Percentiles rank a stretch among this genome's conserved stretches.
Evolutionary conservation across 2,329 filamentous ascomycete species (phyloP).

Genomic region (Ophiocordyceps sinensis): DNA sequence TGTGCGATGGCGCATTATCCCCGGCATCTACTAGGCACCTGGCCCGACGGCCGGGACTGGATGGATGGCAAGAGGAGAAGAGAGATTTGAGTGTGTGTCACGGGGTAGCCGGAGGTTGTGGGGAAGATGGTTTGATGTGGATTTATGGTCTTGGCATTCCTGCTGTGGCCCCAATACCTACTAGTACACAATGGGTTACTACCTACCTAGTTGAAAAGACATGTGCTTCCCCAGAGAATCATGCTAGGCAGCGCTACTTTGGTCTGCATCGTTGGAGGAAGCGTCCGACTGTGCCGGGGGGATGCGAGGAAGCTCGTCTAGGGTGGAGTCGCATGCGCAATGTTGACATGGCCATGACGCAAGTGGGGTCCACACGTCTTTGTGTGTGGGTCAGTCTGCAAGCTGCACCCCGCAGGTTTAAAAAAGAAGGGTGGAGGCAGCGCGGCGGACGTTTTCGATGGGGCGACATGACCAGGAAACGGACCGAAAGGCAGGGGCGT

Average conservation of each 20-base stretch:
- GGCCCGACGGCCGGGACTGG: background rate
- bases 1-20: conserved; percentile 71
- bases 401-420: background rate
- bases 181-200: too few relatives aligned
- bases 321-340: too few relatives aligned
- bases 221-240: background rate
- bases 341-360: too few relatives aligned
- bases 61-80: too few relatives aligned
- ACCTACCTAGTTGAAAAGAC: background rate
- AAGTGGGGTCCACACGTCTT: too few relatives aligned
- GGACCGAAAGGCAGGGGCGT: background rate
- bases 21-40: conserved; percentile 56
- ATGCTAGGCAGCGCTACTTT: background rate
- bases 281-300: too few relatives aligned
- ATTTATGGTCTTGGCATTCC: too few relatives aligned
- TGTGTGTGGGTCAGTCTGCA: too few relatives aligned
- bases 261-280: background rate
- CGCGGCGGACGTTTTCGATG: background rate
- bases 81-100: too few relatives aligned
- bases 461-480: background rate
- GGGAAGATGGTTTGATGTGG: too few relatives aligned
- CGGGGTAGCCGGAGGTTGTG: background rate
- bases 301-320: too few relatives aligned
- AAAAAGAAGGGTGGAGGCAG: background rate
- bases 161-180: too few relatives aligned